Evolutionary conservation across 495 filamentous ascomycete species (phyloP), one percentile per base, ranked within the genome.

Genomic region (Aspergillus panamensis): DNA sequence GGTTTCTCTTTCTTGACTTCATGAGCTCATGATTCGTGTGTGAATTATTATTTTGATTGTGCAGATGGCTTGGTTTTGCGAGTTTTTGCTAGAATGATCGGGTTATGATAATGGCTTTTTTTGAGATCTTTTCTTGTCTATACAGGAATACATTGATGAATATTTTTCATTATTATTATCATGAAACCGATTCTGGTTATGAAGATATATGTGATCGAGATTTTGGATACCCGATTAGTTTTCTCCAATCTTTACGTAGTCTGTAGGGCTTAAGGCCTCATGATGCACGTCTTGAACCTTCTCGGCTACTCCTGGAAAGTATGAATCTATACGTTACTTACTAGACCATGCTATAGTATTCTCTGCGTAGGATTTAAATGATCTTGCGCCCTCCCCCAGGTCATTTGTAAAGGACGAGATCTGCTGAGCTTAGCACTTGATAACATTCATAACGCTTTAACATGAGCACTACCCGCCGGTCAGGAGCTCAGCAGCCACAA

Each of bases 121-220:
- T 50, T 59, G 54, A 37, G 50, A 59, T 55, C 49, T 13, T 51
- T 43, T 62, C 50, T 57, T 48, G 29, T 25, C 25, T 25, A 30
- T 21, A 8, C n/a, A 9, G 5, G 45, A 25, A 25, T 21, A 30
- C 9, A 37, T 29, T 35, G 16, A 33, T 52, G 31, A 52, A 39
- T 9, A 14, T 54, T 6, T 17, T 48, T 10, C 17, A 25, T 39
- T 6, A 12, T 54, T 6, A 5, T 48, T 10, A n/a, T 37, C 30
- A 51, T 61, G 53, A 61, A 52, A 61, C 58, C 58, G 53, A 61
- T 39, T 29, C 40, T 57, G 2, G 37, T 50, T 45, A 39, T 32
- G 29, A 21, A 48, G 43, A 35, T 6, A 33, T 48, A 45, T 9
- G 17, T 48, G 3, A 16, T 50, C 20, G 19, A n/a, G 33, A 49